A percentile compares a stretch with the other conserved stretches of the same genome.
phyloP scores from a whole-genome alignment of 1,284 basidiomycete species.

The Filobasidium uniguttulatum region DNA sequence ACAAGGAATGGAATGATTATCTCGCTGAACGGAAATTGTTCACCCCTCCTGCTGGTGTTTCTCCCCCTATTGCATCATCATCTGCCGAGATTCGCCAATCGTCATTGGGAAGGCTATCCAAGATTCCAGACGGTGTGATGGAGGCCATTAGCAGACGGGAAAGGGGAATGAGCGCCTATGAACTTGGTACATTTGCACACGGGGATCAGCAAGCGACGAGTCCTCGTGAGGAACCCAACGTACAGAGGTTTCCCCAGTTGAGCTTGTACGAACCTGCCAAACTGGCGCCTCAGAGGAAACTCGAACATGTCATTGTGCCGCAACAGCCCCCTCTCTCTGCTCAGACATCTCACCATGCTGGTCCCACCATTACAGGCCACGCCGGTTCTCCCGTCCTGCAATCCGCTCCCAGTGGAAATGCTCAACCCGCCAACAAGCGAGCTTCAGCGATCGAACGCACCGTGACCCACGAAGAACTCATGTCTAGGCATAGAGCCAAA shows the following conservation, averaged over 20 bases:
- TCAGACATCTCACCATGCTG: too few species aligned
- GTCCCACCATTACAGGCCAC: slow-evolving; percentile 7
- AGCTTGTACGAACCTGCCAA: neutral
- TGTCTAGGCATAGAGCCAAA: slow-evolving; percentile 29
- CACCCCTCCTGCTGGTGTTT: slow-evolving; percentile 18
- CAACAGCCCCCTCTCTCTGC: too few species aligned
- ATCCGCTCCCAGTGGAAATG: neutral
- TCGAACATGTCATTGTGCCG: too few species aligned
- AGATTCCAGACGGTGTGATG: slow-evolving; percentile 15
- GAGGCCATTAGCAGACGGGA: slow-evolving; percentile 19
- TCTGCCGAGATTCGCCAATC: neutral
- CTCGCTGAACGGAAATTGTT: slow-evolving; percentile 24
- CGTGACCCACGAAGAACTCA: slow-evolving; percentile 34
- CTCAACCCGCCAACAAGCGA: neutral
- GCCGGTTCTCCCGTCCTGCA: slow-evolving; percentile 10
- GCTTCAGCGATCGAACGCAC: slow-evolving; percentile 13
- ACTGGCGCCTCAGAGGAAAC: neutral
- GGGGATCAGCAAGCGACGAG: too few species aligned
- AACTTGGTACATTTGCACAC: too few species aligned
- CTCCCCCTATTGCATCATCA: slow-evolving; percentile 14
- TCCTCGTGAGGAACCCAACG: neutral
- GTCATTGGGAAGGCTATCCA: slow-evolving; percentile 6
- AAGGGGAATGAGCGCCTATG: slow-evolving; percentile 24
- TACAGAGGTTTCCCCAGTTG: neutral
- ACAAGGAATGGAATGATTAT: slow-evolving; percentile 30